Evolutionary conservation across 1,139 yeast genomes (phyloP), one percentile per base, ranked within the genome.

Genomic region (Debaryomycetaceae sp.): DNA sequence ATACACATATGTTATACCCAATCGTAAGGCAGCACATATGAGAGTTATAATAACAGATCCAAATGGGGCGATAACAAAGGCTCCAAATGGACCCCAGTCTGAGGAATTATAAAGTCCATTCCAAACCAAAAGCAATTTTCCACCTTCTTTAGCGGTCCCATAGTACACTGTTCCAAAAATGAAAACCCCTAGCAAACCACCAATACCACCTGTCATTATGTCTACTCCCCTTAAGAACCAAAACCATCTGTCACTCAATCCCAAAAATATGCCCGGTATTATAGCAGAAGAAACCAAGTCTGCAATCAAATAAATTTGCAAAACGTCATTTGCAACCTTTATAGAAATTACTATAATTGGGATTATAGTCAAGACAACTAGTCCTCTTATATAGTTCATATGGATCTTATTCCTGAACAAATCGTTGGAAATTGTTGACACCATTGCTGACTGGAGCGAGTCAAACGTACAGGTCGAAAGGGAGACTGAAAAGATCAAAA

Each of bases 1-100:
- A 45, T 64, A 59, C 1, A 67, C 16, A 49, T 65, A 79, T 30
- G 58, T 47, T 3, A 63, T 47, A 0, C 55, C 46, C 32, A 79
- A 59, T 59, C 96, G 75, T 7, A 75, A 29, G 1, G 57, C 81
- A 28, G 85, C 74, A 35, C 75, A 70, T 32, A 70, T 53, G 16
- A 76, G 61, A 1, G 87, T 82, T 45, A 83, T 67, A 2, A 83
- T 46, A 3, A 89, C 51, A 15, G 94, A 89, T 15, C 94, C 95
- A 37, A 83, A 73, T 4, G 97, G 96, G 1, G 97, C 95, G 48
- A 83, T 86, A 5, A 87, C 94, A 63, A 89, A 89, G 1, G 97
- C 96, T 24, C 95, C 97, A 64, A 89, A 91, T 0, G 95, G 81
- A 53, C 95, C 87, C 97, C 97, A 91, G 59, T 91, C 97, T 41